Conservation (phyloP, 1,139 yeast species). For the Yamadazyma dendronema region DNA sequence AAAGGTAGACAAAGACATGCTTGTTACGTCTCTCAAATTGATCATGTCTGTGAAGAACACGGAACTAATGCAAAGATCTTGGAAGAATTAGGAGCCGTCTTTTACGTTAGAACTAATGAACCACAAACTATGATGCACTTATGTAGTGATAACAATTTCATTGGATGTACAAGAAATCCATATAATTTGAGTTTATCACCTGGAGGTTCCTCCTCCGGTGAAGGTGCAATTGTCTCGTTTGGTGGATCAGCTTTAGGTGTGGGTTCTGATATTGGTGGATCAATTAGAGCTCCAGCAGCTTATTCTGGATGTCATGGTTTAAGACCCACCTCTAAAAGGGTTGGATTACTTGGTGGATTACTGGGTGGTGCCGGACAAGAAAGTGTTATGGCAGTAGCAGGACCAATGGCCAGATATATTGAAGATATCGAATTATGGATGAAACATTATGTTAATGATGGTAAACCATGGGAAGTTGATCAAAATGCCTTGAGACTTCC, state of each 20-base stretch:
- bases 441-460: constrained; percentile 54
- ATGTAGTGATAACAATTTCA: constrained; percentile 41
- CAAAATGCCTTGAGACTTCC: constrained; percentile 54
- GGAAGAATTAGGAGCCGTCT: constrained; percentile 65
- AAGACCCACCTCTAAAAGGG: constrained; percentile 66
- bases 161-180: constrained; percentile 41
- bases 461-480: constrained; percentile 71
- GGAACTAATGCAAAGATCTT: constrained; percentile 52
- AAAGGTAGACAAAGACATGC: constrained; percentile 60
- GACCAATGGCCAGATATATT: constrained; percentile 61
- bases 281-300: constrained; percentile 75
- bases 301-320: constrained; percentile 66
- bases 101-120: constrained; percentile 46
- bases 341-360: constrained; percentile 49
- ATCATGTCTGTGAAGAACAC: constrained; percentile 47
- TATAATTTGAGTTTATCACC: constrained; percentile 39
- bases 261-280: constrained; percentile 81
- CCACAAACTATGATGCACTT: constrained; percentile 52
- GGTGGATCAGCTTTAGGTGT: constrained; percentile 67
- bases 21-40: constrained; percentile 57
- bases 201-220: constrained; percentile 77
- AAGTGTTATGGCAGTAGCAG: constrained; percentile 57
- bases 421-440: constrained; percentile 66
- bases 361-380: constrained; percentile 59
- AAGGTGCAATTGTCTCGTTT: constrained; percentile 65